Base-by-base conservation (phyloP, 306 rosid genomes). In the Prunus mira region DNA sequence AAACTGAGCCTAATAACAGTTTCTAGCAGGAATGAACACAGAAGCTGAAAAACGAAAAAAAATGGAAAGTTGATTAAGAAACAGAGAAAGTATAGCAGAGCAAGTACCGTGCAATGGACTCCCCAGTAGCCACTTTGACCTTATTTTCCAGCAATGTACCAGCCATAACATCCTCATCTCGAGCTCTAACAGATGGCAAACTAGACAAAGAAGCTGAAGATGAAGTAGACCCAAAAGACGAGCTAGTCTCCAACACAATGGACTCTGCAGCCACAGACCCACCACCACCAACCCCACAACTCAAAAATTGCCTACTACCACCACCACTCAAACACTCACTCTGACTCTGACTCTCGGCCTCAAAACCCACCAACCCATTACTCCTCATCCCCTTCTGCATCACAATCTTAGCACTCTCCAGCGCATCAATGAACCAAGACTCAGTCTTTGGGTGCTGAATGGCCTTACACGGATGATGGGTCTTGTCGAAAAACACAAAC, bases 341-440 rank as follows among this genome's bases (percentile, higher is more conserved):
- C 54, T 32, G 56, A 14, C 54, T 79, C 43, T 38, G 43, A 45
- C 62, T 24, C 65, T 65, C 79, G 19, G 77, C 86, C 20, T 73
- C 82, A 52, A 60, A 67, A 12, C 80, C 84, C 76, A 51, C 71
- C 67, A 66, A 75, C 76, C 78, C 52, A 70, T 78, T 49, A 49
- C 52, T 14, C 17, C 17, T 78, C 57, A 77, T 50, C 55, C 75
- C 86, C 80, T 79, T 87, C 49, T 80, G 90, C 84, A 81, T 38
- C 34, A 85, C 43, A 38, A 38, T 78, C 83, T 76, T 72, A 3
- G 88, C 82, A n/a, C 86, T 57, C 72, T 85, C 84, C 13, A 89
- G 83, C 58, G 89, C 90, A 67, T 87, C 93, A 56, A 63, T 73
- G 79, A 87, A 87, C 93, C 93, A 89, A 10, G 87, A 58, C 83